Conservation (phyloP, 202 grass and related monocot species). For the Zoysia matrella region DNA sequence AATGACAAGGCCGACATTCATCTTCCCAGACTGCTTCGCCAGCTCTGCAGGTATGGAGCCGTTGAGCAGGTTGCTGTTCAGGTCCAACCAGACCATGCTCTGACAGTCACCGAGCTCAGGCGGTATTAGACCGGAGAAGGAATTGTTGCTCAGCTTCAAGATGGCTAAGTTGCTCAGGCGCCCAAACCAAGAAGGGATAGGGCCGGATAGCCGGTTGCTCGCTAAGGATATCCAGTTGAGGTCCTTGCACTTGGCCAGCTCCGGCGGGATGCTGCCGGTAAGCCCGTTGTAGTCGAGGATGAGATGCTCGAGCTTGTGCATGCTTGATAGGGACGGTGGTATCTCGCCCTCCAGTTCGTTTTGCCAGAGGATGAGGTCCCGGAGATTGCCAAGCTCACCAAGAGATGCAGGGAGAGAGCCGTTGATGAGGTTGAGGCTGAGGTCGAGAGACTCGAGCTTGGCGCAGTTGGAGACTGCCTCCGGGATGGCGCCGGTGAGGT, state of each 20-base stretch:
- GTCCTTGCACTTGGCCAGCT: constrained; percentile 65
- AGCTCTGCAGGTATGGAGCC: too few relatives aligned
- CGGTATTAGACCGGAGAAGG: constrained; percentile 77
- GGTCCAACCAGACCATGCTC: constrained; percentile 91
- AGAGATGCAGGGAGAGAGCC: constrained; percentile 71
- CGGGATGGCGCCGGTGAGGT: too few relatives aligned
- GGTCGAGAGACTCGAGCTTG: too few relatives aligned
- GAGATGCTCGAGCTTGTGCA: constrained; percentile 78
- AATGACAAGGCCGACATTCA: too few relatives aligned
- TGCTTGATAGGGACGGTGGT: constrained; percentile 60
- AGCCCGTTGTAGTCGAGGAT: constrained; percentile 96
- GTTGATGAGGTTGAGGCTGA: constrained; percentile 54
- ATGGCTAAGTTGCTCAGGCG: constrained; percentile 81
- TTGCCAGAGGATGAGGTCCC: constrained; percentile 96
- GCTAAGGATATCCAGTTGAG: constrained; percentile 97
- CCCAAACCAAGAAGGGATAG: constrained; percentile 81
- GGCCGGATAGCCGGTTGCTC: constrained; percentile 82
- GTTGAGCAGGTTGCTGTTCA: constrained; percentile 79
- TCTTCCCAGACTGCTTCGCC: too few relatives aligned
- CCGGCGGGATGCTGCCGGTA: constrained; percentile 69
- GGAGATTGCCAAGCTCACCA: constrained; percentile 57
- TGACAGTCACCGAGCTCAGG: constrained; percentile 90
- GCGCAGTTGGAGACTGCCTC: too few relatives aligned
- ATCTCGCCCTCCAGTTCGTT: constrained; percentile 82
- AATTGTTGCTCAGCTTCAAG: constrained; percentile 92